A percentile compares a stretch with the other conserved stretches of the same genome.
These are phyloP conservation scores for Solanum microdontum DNA, from an alignment of 257 asterid genomes.

Conservation along the genomic window DNA sequence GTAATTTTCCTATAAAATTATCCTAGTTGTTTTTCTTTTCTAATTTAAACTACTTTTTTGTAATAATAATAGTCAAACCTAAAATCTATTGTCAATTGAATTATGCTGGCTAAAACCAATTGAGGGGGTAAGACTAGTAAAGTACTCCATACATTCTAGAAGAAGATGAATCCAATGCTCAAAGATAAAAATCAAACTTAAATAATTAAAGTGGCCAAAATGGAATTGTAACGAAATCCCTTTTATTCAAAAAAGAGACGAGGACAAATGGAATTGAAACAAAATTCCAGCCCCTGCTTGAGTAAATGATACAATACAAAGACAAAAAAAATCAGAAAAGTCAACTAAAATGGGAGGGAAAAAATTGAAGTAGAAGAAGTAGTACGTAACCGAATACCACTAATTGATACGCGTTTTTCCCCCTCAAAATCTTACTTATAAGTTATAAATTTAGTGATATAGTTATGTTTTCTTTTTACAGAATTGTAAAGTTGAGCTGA, in stretches of 20 bases:
- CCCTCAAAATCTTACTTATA: background rate
- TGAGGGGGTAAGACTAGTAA: background rate
- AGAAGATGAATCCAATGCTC: background rate
- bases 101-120: background rate
- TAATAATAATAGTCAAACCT: background rate
- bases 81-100: background rate
- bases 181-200: background rate
- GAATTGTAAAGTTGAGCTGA: background rate
- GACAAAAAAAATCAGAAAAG: background rate
- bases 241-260: background rate
- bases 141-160: background rate
- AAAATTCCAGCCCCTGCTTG: background rate
- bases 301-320: background rate
- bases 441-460: background rate
- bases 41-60: background rate
- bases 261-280: background rate
- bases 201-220: background rate
- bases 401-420: background rate
- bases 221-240: background rate
- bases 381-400: background rate
- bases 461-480: background rate
- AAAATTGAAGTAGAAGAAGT: background rate
- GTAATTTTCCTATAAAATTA: too few relatives aligned
- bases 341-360: background rate
- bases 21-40: background rate